phyloP scores from a whole-genome alignment of 139 green algal species.

The Edaphochlamys debaryana region DNA sequence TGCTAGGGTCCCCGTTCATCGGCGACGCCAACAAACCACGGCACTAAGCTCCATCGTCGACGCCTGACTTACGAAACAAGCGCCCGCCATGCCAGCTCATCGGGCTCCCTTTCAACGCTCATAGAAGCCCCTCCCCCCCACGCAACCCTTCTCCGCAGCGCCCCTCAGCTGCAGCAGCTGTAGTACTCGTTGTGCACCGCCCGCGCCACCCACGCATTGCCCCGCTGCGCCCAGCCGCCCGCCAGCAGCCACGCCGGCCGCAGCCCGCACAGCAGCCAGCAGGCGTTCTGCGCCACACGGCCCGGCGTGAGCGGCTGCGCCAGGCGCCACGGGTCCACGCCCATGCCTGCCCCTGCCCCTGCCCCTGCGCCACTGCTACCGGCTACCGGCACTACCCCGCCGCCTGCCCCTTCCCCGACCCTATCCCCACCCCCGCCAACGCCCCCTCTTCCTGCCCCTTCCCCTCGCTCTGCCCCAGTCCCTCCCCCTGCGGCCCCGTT shows the following conservation, averaged over 20 bases:
- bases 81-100: too few relatives aligned
- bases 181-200: neutral
- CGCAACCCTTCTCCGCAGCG: too few relatives aligned
- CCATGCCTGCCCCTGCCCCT: too few relatives aligned
- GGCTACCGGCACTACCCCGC: neutral
- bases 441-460: neutral
- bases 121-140: too few relatives aligned
- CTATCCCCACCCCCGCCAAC: neutral
- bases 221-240: neutral
- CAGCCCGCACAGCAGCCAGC: neutral
- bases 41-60: too few relatives aligned
- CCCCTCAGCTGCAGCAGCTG: neutral
- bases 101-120: too few relatives aligned
- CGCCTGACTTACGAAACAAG: too few relatives aligned
- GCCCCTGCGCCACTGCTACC: too few relatives aligned
- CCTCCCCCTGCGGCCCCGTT: neutral
- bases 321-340: too few relatives aligned
- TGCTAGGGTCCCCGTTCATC: too few relatives aligned
- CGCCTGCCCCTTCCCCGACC: neutral
- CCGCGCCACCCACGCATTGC: neutral
- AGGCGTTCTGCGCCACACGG: neutral
- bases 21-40: too few relatives aligned
- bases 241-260: slow-evolving; percentile 15
- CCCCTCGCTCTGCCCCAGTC: neutral
- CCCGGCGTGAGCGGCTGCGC: neutral